phyloP scores from a whole-genome alignment of 116 monocot species.

The Iris pallida region DNA sequence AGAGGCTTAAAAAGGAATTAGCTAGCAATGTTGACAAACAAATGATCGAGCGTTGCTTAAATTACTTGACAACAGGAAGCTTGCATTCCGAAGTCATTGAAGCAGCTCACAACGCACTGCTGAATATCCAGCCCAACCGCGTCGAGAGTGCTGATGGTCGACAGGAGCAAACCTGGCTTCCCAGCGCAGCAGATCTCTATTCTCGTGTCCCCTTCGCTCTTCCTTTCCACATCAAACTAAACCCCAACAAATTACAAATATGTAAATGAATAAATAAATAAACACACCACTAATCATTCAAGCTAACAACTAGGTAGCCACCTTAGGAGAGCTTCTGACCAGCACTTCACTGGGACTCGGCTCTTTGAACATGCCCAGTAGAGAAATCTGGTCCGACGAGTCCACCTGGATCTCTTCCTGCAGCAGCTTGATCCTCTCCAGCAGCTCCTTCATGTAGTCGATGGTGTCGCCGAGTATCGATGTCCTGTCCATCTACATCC shows the following conservation, averaged over 20 bases:
- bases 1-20: background rate
- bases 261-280: background rate
- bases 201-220: conserved; percentile 55
- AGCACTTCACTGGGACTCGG: conserved; percentile 47
- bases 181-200: conserved; percentile 81
- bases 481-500: conserved; percentile 85
- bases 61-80: conserved; percentile 71
- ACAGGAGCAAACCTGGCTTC: conserved; percentile 79
- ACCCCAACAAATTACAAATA: background rate
- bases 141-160: conserved; percentile 77
- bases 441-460: conserved; percentile 97
- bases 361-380: conserved; percentile 65
- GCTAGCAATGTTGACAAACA: background rate
- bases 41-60: background rate
- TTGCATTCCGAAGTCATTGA: conserved; percentile 97
- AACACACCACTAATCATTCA: background rate
- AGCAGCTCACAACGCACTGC: conserved; percentile 90
- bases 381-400: conserved; percentile 23
- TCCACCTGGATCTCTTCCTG: conserved; percentile 56
- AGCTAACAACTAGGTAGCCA: conserved; percentile 7
- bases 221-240: conserved; percentile 90
- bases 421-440: conserved; percentile 79
- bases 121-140: conserved; percentile 83
- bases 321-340: conserved; percentile 86
- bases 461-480: conserved; percentile 96